Base-by-base conservation (phyloP, 2,329 filamentous ascomycete genomes). In the Fusarium tanahbumbuense region DNA sequence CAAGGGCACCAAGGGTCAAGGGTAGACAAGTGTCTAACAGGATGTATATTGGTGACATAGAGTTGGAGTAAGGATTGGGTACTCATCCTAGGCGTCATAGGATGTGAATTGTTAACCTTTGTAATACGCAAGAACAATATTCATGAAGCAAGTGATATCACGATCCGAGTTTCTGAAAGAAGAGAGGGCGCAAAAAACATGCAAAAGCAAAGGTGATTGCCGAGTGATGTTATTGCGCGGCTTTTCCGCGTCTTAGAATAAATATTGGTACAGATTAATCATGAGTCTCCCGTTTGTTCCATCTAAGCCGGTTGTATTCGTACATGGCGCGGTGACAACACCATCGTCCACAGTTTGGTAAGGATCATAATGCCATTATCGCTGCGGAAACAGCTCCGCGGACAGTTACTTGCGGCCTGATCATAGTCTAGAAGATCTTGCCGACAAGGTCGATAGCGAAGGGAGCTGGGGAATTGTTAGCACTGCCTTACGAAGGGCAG, bases 391-490 rank as follows among this genome's bases (percentile, higher is more conserved):
- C 27, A 48, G n/a, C 41, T 54, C 59, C 45, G 37, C 28, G 22
- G 34, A 37, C 34, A 37, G 27, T 46, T 40, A 28, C 44, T 40
- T 37, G 47, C 32, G 34, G 41, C 20, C 25, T 47, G n/a, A 50
- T 56, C 48, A 44, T 23, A 47, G 18, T 45, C 44, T 82, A 84
- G 60, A 83, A 81, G 74, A 84, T 75, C 75, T 81, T 80, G 75
- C 81, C 81, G 60, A 82, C 79, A 71, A 84, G 83, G 66, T 89
- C 86, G 75, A 89, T 82, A 70, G 85, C 83, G 75, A 89, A 89
- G 56, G 87, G 87, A 59, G 87, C 88, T 89, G 16, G 5, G 18
- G 56, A 3, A 37, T 20, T 34, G 42, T 75, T 59, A 75, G 69
- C 32, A 23, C 32, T 8, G 11, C 8, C 4, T 12, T 37, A 5